phyloP scores from a whole-genome alignment of 2,329 filamentous ascomycete species.

The Colletotrichum spaethianum region DNA sequence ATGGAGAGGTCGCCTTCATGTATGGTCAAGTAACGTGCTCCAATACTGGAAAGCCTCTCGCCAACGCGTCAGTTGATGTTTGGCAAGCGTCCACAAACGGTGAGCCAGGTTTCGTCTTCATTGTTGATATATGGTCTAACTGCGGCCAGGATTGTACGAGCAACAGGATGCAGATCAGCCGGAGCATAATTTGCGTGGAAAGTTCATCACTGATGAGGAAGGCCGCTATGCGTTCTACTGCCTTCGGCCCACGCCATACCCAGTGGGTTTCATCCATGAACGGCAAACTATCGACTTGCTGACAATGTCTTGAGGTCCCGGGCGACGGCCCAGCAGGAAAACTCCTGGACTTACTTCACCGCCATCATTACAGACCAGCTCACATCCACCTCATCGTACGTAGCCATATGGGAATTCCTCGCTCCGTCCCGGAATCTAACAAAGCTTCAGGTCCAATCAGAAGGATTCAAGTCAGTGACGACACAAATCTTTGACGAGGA shows the following conservation, averaged over 20 bases:
- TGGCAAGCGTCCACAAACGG: slow-evolving; percentile 86
- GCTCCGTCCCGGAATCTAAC: slow-evolving; percentile 39
- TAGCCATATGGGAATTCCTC: neutral
- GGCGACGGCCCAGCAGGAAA: slow-evolving; percentile 67
- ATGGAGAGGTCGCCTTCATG: slow-evolving; percentile 71
- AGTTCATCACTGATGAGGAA: slow-evolving; percentile 73
- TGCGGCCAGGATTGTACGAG: slow-evolving; percentile 61
- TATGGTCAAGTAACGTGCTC: slow-evolving; percentile 72
- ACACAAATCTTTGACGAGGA: slow-evolving; percentile 81
- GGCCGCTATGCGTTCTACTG: slow-evolving; percentile 73
- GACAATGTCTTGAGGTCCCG: slow-evolving; percentile 48
- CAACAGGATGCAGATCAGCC: slow-evolving; percentile 74
- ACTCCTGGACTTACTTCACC: slow-evolving; percentile 67
- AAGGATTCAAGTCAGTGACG: slow-evolving; percentile 77
- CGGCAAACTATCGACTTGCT: neutral
- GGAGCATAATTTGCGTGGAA: slow-evolving; percentile 77
- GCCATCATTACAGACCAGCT: slow-evolving; percentile 70
- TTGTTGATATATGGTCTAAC: neutral
- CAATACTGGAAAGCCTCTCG: slow-evolving; percentile 74
- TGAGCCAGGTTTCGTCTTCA: slow-evolving; percentile 43
- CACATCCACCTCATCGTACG: slow-evolving; percentile 72
- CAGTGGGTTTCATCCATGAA: slow-evolving; percentile 39
- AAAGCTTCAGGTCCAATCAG: slow-evolving; percentile 55
- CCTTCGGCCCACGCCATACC: slow-evolving; percentile 65
- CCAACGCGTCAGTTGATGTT: slow-evolving; percentile 78